phyloP scores from a whole-genome alignment of 257 asterid species.

The Solanum appendiculatum region DNA sequence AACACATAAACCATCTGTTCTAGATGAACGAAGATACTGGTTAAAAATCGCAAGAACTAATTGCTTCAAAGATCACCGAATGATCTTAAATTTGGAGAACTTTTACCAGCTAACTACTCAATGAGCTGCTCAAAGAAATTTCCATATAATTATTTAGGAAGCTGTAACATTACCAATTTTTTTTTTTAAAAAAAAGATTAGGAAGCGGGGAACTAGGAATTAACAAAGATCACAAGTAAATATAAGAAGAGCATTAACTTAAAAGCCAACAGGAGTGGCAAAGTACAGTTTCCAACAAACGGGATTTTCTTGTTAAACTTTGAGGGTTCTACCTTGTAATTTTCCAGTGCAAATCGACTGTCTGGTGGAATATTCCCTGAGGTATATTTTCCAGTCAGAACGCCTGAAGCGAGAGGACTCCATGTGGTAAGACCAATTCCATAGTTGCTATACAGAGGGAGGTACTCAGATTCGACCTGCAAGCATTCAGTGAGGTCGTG shows the following conservation, averaged over 20 bases:
- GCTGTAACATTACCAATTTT: not conserved
- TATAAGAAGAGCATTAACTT: not conserved
- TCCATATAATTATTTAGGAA: not conserved
- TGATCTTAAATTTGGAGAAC: not conserved
- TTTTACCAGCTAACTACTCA: not conserved
- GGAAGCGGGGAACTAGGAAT: not conserved
- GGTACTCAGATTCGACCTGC: slow-evolving; percentile 91
- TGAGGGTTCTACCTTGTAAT: slow-evolving; percentile 61
- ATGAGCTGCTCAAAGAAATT: not conserved
- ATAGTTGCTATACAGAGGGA: slow-evolving; percentile 68
- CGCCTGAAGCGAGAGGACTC: slow-evolving; percentile 99
- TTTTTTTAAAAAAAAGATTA: not conserved
- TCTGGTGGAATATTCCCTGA: slow-evolving; percentile 64
- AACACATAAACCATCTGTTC: not conserved
- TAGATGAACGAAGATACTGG: not conserved
- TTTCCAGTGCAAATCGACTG: slow-evolving; percentile 87
- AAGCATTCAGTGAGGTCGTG: not conserved
- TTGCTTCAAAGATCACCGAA: not conserved
- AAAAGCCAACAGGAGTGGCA: not conserved
- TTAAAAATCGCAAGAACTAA: not conserved
- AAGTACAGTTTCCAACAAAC: not conserved
- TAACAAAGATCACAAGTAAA: not conserved
- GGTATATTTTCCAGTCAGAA: slow-evolving; percentile 79
- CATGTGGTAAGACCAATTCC: slow-evolving; percentile 96
- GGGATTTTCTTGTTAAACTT: not conserved